Conservation (phyloP, 2,329 filamentous ascomycete species). For the Drechslera avenae region DNA sequence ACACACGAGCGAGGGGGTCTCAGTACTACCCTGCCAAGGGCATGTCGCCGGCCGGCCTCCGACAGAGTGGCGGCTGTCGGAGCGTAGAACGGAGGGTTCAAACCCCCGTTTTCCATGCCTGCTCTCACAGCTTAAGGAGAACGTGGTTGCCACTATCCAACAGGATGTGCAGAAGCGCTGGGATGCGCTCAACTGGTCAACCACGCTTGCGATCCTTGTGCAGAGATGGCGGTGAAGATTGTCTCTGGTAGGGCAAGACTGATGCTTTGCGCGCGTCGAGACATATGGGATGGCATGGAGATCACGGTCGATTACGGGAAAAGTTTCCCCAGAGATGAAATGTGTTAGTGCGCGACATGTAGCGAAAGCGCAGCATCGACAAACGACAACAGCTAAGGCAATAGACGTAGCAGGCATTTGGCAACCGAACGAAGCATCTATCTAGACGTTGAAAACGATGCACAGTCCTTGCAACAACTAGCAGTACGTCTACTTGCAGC, state of each 20-base stretch:
- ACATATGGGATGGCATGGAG: constrained; percentile 2
- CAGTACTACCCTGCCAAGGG: not conserved
- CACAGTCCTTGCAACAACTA: too few relatives aligned
- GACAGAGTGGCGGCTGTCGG: not conserved
- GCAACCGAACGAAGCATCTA: too few relatives aligned
- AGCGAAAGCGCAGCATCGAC: too few relatives aligned
- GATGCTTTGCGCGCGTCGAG: not conserved
- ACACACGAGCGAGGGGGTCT: not conserved
- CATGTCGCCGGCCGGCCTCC: not conserved
- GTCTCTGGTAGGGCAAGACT: not conserved
- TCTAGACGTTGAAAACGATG: too few relatives aligned
- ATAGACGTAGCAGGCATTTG: too few relatives aligned
- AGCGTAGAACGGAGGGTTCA: not conserved
- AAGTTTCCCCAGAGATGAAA: not conserved
- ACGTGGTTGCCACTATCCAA: constrained; percentile 6
- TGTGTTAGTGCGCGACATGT: not conserved
- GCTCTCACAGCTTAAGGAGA: constrained; percentile 7
- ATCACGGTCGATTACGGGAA: not conserved
- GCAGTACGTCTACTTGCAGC: too few relatives aligned
- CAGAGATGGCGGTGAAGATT: not conserved
- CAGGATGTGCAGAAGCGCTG: not conserved
- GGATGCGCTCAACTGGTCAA: constrained; percentile 1
- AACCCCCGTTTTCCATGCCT: not conserved
- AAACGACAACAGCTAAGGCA: not conserved
- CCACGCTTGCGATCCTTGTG: constrained; percentile 2